Conservation (phyloP, 345 rosid species). For the Citrus medica region DNA sequence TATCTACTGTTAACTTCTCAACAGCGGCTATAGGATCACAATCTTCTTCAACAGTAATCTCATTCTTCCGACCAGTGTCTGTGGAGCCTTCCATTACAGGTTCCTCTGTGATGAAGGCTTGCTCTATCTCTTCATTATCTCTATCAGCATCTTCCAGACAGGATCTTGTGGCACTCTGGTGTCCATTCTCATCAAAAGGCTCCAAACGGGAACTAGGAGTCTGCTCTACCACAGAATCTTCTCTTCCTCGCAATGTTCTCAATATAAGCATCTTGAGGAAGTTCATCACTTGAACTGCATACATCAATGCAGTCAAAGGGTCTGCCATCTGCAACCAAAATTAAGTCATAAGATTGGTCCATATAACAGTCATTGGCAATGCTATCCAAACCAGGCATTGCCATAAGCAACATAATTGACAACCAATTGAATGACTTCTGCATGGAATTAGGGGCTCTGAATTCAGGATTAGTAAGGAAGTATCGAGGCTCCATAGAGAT, state of each 20-base stretch:
- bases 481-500: not conserved
- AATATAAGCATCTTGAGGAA: conserved; percentile 77
- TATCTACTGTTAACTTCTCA: conserved; percentile 7
- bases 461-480: not conserved
- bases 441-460: not conserved
- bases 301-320: conserved; percentile 91
- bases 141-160: conserved; percentile 23
- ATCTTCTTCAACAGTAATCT: conserved; percentile 27
- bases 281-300: conserved; percentile 97
- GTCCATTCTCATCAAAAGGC: conserved; percentile 67
- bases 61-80: conserved; percentile 23
- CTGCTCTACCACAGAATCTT: conserved; percentile 50
- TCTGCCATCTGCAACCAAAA: conserved; percentile 76
- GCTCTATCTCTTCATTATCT: conserved; percentile 40
- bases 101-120: conserved; percentile 33
- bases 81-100: conserved; percentile 28
- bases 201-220: conserved; percentile 35
- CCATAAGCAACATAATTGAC: not conserved
- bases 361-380: not conserved
- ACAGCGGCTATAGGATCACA: conserved; percentile 8
- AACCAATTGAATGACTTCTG: not conserved
- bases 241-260: conserved; percentile 62
- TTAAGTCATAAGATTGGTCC: not conserved
- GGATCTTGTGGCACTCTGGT: conserved; percentile 47
- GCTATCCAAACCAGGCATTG: not conserved